Evolutionary conservation across 1,139 yeast species (phyloP).

Genomic region (Tardiomyces depauwii): DNA sequence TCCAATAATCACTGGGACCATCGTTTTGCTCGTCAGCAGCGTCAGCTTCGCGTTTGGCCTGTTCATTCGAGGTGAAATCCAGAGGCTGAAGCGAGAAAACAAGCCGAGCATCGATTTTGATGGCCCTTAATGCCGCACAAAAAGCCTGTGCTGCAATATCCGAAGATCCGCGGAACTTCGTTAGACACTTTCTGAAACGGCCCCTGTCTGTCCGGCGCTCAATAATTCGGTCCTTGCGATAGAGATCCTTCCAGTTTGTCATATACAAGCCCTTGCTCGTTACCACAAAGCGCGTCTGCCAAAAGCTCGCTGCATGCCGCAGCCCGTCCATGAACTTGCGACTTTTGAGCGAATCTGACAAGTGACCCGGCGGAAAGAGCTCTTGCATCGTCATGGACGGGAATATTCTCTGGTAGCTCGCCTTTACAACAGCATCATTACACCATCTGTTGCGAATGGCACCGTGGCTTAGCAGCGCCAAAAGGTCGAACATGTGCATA

Average conservation of each 20-base stretch:
- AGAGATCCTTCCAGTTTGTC: slow-evolving; percentile 53
- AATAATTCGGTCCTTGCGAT: slow-evolving; percentile 15
- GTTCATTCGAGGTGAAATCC: slow-evolving; percentile 48
- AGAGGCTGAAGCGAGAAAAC: slow-evolving; percentile 84
- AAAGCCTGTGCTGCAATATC: slow-evolving; percentile 86
- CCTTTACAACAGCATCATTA: slow-evolving; percentile 34
- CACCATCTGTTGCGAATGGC: slow-evolving; percentile 66
- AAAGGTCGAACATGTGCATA: slow-evolving; percentile 51
- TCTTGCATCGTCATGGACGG: slow-evolving; percentile 36
- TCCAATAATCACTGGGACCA: too few relatives aligned
- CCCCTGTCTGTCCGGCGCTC: slow-evolving; percentile 13
- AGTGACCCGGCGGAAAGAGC: slow-evolving; percentile 37
- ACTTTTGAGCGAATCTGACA: slow-evolving; percentile 37
- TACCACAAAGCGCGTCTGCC: slow-evolving; percentile 49
- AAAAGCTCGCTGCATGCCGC: slow-evolving; percentile 48
- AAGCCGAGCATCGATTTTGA: slow-evolving; percentile 63
- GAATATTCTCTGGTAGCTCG: slow-evolving; percentile 28
- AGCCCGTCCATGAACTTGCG: slow-evolving; percentile 68
- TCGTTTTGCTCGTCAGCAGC: too few relatives aligned
- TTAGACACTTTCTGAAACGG: slow-evolving; percentile 14
- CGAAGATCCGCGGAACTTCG: slow-evolving; percentile 42
- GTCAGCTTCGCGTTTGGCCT: neutral
- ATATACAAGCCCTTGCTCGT: slow-evolving; percentile 35
- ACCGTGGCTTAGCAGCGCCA: slow-evolving; percentile 55
- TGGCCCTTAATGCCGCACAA: slow-evolving; percentile 59